Percentiles rank a stretch among this genome's conserved stretches.
Evolutionary conservation across 192 early-diverging fungal species (phyloP).

Genomic region (Coemansia sp.): DNA sequence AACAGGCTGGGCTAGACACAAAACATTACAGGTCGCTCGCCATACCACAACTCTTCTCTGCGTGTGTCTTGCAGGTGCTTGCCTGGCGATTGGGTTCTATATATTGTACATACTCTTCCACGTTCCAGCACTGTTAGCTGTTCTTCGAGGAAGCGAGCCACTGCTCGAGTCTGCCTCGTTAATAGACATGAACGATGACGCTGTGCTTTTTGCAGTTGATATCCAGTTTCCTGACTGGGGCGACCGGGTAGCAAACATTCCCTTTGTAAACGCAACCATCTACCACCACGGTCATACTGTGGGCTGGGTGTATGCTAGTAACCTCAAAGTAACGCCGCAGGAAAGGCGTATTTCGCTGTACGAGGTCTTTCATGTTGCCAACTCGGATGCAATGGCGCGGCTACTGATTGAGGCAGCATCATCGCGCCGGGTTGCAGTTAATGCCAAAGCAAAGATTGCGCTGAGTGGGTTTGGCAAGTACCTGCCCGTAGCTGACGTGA

Average conservation of each 20-base stretch:
- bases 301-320: slow-evolving; percentile 25
- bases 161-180: slow-evolving; percentile 21
- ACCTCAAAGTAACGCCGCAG: slow-evolving; percentile 15
- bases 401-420: slow-evolving; percentile 18
- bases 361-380: slow-evolving; percentile 30
- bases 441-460: slow-evolving; percentile 12
- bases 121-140: slow-evolving; percentile 17
- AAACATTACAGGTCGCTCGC: not conserved
- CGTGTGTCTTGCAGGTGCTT: slow-evolving; percentile 20
- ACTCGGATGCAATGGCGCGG: slow-evolving; percentile 32
- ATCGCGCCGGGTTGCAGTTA: slow-evolving; percentile 17
- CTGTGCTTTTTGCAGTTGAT: slow-evolving; percentile 18
- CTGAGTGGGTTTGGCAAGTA: slow-evolving; percentile 36
- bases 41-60: slow-evolving; percentile 13
- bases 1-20: not conserved
- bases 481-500: slow-evolving; percentile 19
- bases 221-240: slow-evolving; percentile 26
- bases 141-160: slow-evolving; percentile 15
- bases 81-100: slow-evolving; percentile 29
- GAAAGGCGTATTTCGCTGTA: slow-evolving; percentile 13
- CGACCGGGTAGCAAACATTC: slow-evolving; percentile 7
- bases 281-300: slow-evolving; percentile 25
- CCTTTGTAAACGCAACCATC: slow-evolving; percentile 34
- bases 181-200: slow-evolving; percentile 29
- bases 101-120: slow-evolving; percentile 32